Evolutionary conservation across 495 filamentous ascomycete genomes (phyloP).

Genomic region (Hypoxylon rickii): DNA sequence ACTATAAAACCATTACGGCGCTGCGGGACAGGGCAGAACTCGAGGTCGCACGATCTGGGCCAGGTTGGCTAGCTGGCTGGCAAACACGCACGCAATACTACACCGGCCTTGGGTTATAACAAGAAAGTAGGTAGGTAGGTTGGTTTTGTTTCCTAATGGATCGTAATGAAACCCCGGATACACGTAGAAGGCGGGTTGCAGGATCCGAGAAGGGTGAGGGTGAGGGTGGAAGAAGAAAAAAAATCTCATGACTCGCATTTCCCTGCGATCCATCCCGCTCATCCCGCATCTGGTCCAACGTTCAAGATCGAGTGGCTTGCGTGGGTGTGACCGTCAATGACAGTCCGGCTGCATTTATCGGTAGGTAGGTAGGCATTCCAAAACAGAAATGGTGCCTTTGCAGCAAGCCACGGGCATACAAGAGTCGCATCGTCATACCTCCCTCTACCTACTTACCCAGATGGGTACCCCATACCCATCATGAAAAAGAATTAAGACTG

Average conservation of each 20-base stretch:
- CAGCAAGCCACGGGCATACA: slow-evolving; percentile 28
- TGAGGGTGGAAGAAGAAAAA: background rate
- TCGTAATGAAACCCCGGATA: slow-evolving; percentile 32
- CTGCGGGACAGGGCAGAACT: slow-evolving; percentile 15
- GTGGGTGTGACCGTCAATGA: slow-evolving; percentile 30
- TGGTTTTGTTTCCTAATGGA: background rate
- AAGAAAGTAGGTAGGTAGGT: background rate
- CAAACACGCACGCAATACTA: slow-evolving; percentile 10
- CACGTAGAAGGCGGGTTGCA: slow-evolving; percentile 23
- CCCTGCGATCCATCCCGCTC: slow-evolving; percentile 23
- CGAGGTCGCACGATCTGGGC: slow-evolving; percentile 24
- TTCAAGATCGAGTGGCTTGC: slow-evolving; percentile 27
- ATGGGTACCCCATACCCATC: too few species aligned
- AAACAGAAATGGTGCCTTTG: too few species aligned
- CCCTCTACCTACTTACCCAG: too few species aligned
- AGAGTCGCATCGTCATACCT: too few species aligned
- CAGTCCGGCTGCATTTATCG: slow-evolving; percentile 35
- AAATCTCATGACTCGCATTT: slow-evolving; percentile 30
- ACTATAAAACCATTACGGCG: slow-evolving; percentile 21
- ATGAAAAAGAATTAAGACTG: slow-evolving; percentile 5
- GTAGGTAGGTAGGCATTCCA: slow-evolving; percentile 11
- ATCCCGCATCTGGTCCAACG: slow-evolving; percentile 35
- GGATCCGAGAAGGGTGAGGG: slow-evolving; percentile 11
- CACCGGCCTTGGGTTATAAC: slow-evolving; percentile 8
- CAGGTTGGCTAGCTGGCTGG: slow-evolving; percentile 12